Conservation (phyloP, 495 filamentous ascomycete species). For the Sordaria brevicollis region DNA sequence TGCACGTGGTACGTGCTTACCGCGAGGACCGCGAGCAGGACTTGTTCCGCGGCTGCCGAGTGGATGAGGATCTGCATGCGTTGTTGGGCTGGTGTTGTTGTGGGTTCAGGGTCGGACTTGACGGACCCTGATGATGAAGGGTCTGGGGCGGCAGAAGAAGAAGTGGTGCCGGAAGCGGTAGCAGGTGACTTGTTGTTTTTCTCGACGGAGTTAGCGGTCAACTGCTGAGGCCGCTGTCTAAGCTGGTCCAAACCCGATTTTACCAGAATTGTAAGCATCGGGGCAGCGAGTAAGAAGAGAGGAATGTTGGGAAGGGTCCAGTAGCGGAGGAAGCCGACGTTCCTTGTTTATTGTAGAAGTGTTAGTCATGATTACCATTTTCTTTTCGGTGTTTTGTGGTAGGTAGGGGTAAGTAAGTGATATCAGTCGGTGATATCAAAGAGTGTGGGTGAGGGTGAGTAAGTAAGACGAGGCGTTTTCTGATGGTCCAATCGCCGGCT, state of each 20-base stretch:
- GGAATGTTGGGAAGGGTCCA: constrained; percentile 84
- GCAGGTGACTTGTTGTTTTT: neutral
- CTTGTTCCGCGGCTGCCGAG: constrained; percentile 60
- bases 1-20: constrained; percentile 81
- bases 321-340: constrained; percentile 78
- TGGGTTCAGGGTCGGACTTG: constrained; percentile 6
- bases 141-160: neutral
- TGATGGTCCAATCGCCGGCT: neutral
- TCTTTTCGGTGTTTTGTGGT: neutral
- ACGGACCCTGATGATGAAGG: neutral
- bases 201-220: neutral
- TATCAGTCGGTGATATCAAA: too few species aligned
- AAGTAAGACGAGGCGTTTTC: neutral
- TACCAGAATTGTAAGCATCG: constrained; percentile 63
- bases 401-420: neutral
- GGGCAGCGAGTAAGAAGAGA: constrained; percentile 72
- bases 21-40: constrained; percentile 55
- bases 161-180: neutral
- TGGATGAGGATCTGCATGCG: constrained; percentile 23
- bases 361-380: constrained; percentile 2
- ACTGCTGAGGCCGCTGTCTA: neutral
- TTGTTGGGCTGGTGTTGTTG: neutral
- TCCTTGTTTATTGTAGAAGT: constrained; percentile 47
- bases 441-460: neutral
- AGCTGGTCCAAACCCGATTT: constrained; percentile 46